Evolutionary conservation across 2,329 filamentous ascomycete species (phyloP).

Genomic region (Pseudonectria foliicola): DNA sequence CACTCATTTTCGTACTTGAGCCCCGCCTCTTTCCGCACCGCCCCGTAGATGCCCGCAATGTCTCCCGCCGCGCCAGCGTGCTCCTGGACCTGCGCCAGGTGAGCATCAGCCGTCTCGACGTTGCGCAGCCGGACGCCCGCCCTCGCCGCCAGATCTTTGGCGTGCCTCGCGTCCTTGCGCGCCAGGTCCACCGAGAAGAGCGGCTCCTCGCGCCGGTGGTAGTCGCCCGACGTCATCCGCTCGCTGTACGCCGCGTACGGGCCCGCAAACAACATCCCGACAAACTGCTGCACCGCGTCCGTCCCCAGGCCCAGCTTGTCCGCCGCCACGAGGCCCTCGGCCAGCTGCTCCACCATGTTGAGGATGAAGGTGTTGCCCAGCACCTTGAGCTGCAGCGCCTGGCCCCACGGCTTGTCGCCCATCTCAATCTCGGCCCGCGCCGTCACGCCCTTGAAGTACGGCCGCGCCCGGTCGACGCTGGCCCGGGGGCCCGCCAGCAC

Average conservation of each 20-base stretch:
- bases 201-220: conserved; percentile 69
- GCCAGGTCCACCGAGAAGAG: conserved; percentile 78
- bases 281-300: conserved; percentile 61
- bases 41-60: conserved; percentile 76
- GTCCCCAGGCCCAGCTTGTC: conserved; percentile 74
- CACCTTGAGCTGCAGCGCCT: conserved; percentile 67
- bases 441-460: conserved; percentile 68
- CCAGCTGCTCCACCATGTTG: conserved; percentile 72
- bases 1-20: conserved; percentile 62
- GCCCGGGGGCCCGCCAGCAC: conserved; percentile 61
- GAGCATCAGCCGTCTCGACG: conserved; percentile 59
- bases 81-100: conserved; percentile 63
- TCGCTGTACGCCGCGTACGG: conserved; percentile 68
- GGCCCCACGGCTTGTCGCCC: conserved; percentile 58
- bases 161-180: conserved; percentile 74
- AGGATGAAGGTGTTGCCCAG: conserved; percentile 83
- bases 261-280: conserved; percentile 68
- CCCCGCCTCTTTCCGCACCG: conserved; percentile 65
- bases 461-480: conserved; percentile 56
- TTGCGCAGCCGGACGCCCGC: conserved; percentile 57
- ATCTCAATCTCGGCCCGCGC: conserved; percentile 64
- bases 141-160: conserved; percentile 55
- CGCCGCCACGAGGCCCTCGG: conserved; percentile 70
- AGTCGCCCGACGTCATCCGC: conserved; percentile 69
- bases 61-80: conserved; percentile 65